Conservation (phyloP, 2,329 filamentous ascomycete genomes). For the Aaosphaeria pasadenensis region DNA sequence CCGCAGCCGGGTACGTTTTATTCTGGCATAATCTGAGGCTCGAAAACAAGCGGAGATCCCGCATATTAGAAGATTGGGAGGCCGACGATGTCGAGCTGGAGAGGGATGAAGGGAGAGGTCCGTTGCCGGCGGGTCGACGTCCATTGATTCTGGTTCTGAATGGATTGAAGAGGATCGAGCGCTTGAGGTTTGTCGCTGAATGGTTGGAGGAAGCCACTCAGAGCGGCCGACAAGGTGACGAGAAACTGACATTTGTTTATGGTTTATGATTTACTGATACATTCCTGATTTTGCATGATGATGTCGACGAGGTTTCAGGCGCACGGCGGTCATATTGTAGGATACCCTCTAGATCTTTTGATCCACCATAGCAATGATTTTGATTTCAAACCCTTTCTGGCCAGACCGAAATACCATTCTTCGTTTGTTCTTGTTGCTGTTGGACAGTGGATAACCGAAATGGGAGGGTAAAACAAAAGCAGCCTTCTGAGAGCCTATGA, state of each 20-base stretch:
- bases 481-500: no score
- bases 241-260: slow-evolving; percentile 47
- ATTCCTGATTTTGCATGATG: no score
- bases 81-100: slow-evolving; percentile 39
- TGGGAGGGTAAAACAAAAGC: no score
- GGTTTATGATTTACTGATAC: slow-evolving; percentile 19
- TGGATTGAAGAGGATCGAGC: slow-evolving; percentile 6
- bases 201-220: slow-evolving; percentile 34
- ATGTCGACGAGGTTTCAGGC: no score
- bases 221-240: slow-evolving; percentile 41
- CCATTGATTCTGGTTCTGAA: slow-evolving; percentile 9
- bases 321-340: no score
- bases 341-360: no score
- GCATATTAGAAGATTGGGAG: slow-evolving; percentile 32
- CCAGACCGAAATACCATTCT: no score
- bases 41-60: slow-evolving; percentile 38
- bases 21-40: slow-evolving; percentile 36
- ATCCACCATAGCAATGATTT: no score
- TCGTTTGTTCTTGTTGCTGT: no score
- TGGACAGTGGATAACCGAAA: no score
- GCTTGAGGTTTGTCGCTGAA: slow-evolving; percentile 15
- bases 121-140: slow-evolving; percentile 23
- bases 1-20: slow-evolving; percentile 40
- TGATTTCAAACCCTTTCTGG: no score
- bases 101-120: slow-evolving; percentile 26